Base-by-base conservation (phyloP, 2,329 filamentous ascomycete species). In the Exophiala spinifera region DNA sequence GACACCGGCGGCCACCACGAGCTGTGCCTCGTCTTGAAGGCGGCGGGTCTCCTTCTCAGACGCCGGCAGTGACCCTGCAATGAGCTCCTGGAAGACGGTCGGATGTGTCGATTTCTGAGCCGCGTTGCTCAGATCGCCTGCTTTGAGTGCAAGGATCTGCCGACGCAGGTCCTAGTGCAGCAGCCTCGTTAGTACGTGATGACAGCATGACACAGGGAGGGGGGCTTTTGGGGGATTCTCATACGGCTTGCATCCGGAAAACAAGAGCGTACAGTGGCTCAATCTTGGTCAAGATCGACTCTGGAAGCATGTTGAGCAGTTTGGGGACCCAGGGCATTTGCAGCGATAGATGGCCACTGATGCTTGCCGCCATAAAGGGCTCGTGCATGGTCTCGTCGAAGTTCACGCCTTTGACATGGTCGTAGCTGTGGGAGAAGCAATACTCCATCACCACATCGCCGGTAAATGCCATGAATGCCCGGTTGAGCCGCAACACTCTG, bases 1-100 rank as follows among this genome's bases (percentile, higher is more conserved):
- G 11, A 65, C 48, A n/a, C 65, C 68, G 31, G 65, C 68, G 8
- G 49, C 65, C 5, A 69, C 46, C 2, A 70, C 54, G 1, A 62
- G 53, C 25, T 60, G 57, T 8, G 65, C 66, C 57, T 70, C 68
- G n/a, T 66, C 61, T 46, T 60, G 53, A n/a, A 69, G 61, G 4
- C 67, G 65, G 4, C 51, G 45, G 2, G 54, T 55, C 10, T 55
- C 36, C 34, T 64, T 63, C 39, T 69, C 66, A 2, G 50, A 14
- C 3, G 51, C 40, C 4, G 65, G 65, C 8, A 69, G 59, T 65
- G 66, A 68, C 61, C 67, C 67, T 68, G 68, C 67, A 65, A 70
- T 65, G 66, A 66, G 49, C 42, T 62, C 64, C n/a, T 59, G 52
- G 55, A 68, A 64, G 36, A 68, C 63, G n/a, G 65, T 66, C 5